Conservation (phyloP, 148 eudicot genomes). For the Arbutus unedo region DNA sequence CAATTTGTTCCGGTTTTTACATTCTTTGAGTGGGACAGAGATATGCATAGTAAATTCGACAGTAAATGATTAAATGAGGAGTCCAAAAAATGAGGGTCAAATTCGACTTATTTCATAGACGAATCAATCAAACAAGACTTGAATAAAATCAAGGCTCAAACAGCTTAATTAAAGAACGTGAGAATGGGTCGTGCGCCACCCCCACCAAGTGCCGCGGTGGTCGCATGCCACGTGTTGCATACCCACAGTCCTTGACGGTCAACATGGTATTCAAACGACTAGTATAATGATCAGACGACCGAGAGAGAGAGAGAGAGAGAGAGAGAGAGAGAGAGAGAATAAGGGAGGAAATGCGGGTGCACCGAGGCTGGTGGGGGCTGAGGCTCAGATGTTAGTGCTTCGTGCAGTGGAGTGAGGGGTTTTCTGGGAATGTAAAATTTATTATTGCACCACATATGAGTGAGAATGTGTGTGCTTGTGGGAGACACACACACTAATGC, state of each 20-base stretch:
- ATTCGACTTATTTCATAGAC: too few relatives aligned
- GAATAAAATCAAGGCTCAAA: too few relatives aligned
- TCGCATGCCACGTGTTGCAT: not conserved
- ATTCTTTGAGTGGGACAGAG: too few relatives aligned
- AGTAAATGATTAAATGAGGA: too few relatives aligned
- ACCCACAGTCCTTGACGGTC: not conserved
- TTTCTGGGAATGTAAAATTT: slow-evolving; percentile 26
- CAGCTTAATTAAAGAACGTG: too few relatives aligned
- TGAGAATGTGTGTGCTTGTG: slow-evolving; percentile 18
- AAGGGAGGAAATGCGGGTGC: slow-evolving; percentile 16
- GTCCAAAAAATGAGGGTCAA: too few relatives aligned
- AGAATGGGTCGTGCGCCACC: not conserved
- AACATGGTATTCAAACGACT: not conserved
- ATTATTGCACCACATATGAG: not conserved
- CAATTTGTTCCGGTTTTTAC: too few relatives aligned
- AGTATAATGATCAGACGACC: slow-evolving; percentile 10
- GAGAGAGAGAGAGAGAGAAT: not conserved
- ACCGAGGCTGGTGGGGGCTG: slow-evolving; percentile 35
- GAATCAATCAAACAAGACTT: too few relatives aligned
- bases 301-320: not conserved
- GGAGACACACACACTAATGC: slow-evolving; percentile 55
- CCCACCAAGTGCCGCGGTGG: not conserved
- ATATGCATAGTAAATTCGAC: too few relatives aligned
- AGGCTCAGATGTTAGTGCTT: slow-evolving; percentile 32
- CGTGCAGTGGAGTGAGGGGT: slow-evolving; percentile 9